Base-by-base conservation (phyloP, 352 stramenopile species). In the Phytophthora fragariae region DNA sequence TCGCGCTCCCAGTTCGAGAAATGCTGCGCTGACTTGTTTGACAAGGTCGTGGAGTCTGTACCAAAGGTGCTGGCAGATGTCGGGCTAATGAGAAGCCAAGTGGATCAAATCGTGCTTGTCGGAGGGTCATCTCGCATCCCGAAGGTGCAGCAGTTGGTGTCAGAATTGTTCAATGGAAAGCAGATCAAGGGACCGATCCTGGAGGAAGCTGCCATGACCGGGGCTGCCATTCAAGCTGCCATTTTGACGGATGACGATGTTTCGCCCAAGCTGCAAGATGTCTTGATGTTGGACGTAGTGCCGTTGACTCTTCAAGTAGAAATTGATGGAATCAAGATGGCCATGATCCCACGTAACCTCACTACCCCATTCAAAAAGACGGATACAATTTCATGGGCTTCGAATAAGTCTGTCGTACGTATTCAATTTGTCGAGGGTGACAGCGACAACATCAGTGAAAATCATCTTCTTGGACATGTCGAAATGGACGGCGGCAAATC, bases 111-210 rank as follows among this genome's bases (percentile, higher is more conserved):
- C 3, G 21, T 67, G 24, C 19, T 60, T 15, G 21, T 52, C 1
- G 60, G 60, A n/a, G 60, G 60, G 10, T 67, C 35, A 12, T 24
- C 49, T n/a, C 60, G 49, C 15, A 39, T 52, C 14, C 60, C 49
- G 9, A 67, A 41, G 49, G 9, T 67, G 6, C 9, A 41, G 19
- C 52, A 27, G 12, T 6, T 49, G 11, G 9, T 68, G 35, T 15
- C 14, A 6, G 19, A 62, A 6, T 69, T 63, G 31, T 63, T 69
- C 29, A 10, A 56, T 24, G 60, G 21, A 8, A 59, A n/a, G 21
- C 21, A 39, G 2, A 49, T 31, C 15, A 35, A 15, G 7, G 46
- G 6, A 2, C 10, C 44, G 5, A 15, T 19, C 10, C 21, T 52
- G 33, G 60, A 59, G 35, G 49, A 67, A 5, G 21, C 12, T 14